Conservation (phyloP, 768 basidiomycete genomes). For the Termitomyces sp. region DNA sequence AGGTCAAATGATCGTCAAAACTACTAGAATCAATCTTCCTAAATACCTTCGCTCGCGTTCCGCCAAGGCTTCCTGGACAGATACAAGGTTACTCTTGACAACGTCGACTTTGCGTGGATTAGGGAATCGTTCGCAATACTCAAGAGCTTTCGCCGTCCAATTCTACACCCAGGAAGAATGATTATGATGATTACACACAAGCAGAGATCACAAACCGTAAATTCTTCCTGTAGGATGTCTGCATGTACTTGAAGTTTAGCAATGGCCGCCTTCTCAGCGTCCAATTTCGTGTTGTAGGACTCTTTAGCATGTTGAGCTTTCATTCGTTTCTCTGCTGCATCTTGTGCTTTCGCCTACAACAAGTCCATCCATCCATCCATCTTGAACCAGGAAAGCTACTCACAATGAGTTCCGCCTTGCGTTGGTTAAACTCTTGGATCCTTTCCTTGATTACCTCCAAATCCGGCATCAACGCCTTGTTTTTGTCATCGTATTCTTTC, state of each 20-base stretch:
- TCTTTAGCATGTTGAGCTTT: slow-evolving; percentile 41
- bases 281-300: slow-evolving; percentile 49
- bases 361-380: neutral
- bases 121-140: slow-evolving; percentile 53
- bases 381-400: slow-evolving; percentile 13
- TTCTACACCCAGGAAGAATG: slow-evolving; percentile 26
- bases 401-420: slow-evolving; percentile 39
- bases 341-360: slow-evolving; percentile 41
- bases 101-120: slow-evolving; percentile 53
- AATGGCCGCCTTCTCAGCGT: slow-evolving; percentile 41
- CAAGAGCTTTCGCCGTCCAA: slow-evolving; percentile 60
- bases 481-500: slow-evolving; percentile 38
- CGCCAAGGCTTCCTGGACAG: slow-evolving; percentile 57
- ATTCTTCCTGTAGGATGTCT: slow-evolving; percentile 55
- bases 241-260: slow-evolving; percentile 38
- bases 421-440: slow-evolving; percentile 47
- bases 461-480: slow-evolving; percentile 37
- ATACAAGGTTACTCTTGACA: slow-evolving; percentile 58
- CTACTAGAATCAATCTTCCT: neutral
- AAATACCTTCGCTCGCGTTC: slow-evolving; percentile 60
- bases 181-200: neutral
- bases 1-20: slow-evolving; percentile 1
- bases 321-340: slow-evolving; percentile 43
- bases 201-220: slow-evolving; percentile 36
- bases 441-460: slow-evolving; percentile 39